These are phyloP conservation scores for Schoenoplectus triqueter DNA, from an alignment of 202 grass and related monocot genomes.

Conservation along the genomic window DNA sequence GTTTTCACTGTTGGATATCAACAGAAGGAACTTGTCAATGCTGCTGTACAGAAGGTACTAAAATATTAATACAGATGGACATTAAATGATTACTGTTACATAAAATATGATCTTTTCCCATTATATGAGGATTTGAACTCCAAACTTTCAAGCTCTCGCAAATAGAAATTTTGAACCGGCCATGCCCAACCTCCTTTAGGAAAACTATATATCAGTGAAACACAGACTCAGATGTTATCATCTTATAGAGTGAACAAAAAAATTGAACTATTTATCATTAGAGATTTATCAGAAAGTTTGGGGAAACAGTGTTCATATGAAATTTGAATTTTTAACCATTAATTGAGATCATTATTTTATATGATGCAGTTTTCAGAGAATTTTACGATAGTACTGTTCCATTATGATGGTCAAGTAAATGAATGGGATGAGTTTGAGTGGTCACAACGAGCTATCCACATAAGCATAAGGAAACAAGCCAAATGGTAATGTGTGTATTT, in stretches of 20 bases:
- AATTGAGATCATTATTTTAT: not conserved
- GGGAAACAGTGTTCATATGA: not conserved
- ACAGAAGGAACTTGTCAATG: conserved; percentile 90
- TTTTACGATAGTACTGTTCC: conserved; percentile 83
- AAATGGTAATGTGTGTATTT: conserved; percentile 58
- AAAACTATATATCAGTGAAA: not conserved
- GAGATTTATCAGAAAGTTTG: not conserved
- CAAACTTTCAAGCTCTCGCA: not conserved
- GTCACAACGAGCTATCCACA: conserved; percentile 84
- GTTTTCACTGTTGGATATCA: conserved; percentile 87
- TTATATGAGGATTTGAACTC: conserved; percentile 4
- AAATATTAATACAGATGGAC: not conserved
- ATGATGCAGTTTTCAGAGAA: conserved; percentile 81
- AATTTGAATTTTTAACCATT: not conserved
- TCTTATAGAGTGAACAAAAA: not conserved
- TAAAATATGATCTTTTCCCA: not conserved
- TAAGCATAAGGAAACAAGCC: conserved; percentile 73
- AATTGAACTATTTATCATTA: not conserved
- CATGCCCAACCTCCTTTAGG: not conserved
- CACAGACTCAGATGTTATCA: not conserved
- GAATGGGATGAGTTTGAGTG: conserved; percentile 97
- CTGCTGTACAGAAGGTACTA: conserved; percentile 76
- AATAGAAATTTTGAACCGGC: not conserved
- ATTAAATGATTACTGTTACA: not conserved
- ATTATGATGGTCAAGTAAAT: conserved; percentile 82